These are phyloP conservation scores for Penicillium occitanis DNA, from an alignment of 2,329 filamentous ascomycete species.

Conservation along the genomic window DNA sequence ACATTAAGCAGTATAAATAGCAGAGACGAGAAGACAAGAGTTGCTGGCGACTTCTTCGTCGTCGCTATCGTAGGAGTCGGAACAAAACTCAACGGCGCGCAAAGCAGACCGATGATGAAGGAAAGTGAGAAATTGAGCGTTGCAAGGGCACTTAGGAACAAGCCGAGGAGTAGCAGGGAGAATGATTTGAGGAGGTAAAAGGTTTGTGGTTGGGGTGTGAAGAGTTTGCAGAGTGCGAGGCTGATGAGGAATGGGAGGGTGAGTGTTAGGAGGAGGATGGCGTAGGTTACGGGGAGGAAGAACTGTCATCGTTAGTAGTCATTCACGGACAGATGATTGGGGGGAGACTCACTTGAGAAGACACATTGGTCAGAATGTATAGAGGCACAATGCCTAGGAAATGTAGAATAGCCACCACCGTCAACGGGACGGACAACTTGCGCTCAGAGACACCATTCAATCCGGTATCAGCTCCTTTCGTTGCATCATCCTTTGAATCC, in stretches of 20 bases:
- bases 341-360: conserved; percentile 58
- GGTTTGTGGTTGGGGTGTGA: conserved; percentile 63
- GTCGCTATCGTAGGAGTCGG: conserved; percentile 29
- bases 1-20: conserved; percentile 57
- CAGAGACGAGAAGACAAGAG: conserved; percentile 22
- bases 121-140: conserved; percentile 94
- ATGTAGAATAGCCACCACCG: conserved; percentile 70
- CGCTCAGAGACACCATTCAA: conserved; percentile 37
- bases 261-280: conserved; percentile 58
- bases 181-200: conserved; percentile 82
- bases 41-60: neutral
- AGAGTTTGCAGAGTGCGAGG: conserved; percentile 52
- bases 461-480: conserved; percentile 18
- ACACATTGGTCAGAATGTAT: conserved; percentile 78
- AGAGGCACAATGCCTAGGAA: conserved; percentile 77
- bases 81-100: conserved; percentile 74
- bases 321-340: no score
- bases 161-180: conserved; percentile 86
- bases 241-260: conserved; percentile 60
- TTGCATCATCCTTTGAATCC: conserved; percentile 24
- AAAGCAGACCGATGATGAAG: conserved; percentile 77
- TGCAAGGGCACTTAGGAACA: conserved; percentile 87
- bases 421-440: conserved; percentile 56
- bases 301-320: conserved; percentile 45
- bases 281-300: conserved; percentile 59